These are phyloP conservation scores for Gossypium thurberi DNA, from an alignment of 345 rosid species.

Conservation along the genomic window DNA sequence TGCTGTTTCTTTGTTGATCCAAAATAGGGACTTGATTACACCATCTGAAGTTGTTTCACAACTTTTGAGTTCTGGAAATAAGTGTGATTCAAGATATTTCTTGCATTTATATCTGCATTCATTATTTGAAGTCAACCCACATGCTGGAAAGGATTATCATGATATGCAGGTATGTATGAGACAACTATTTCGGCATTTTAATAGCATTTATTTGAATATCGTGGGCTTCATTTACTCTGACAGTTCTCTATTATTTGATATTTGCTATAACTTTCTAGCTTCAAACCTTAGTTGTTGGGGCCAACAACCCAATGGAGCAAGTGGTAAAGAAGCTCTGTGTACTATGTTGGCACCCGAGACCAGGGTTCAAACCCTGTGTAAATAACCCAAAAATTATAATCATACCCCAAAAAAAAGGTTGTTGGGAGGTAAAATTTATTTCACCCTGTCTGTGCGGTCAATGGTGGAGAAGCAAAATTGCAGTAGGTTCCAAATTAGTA, in stretches of 20 bases:
- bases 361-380: too few relatives aligned
- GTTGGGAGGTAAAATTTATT: not conserved
- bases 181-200: constrained; percentile 2
- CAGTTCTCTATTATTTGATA: not conserved
- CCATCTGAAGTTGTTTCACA: constrained; percentile 84
- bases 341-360: too few relatives aligned
- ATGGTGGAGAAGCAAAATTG: not conserved
- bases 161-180: constrained; percentile 77
- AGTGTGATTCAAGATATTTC: constrained; percentile 80
- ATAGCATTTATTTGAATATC: not conserved
- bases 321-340: too few relatives aligned
- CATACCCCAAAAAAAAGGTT: not conserved
- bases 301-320: too few relatives aligned
- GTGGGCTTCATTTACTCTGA: not conserved
- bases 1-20: constrained; percentile 73
- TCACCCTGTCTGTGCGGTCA: not conserved
- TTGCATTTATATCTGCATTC: constrained; percentile 77
- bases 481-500: not conserved
- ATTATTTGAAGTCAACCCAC: constrained; percentile 71
- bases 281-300: not conserved
- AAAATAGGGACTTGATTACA: constrained; percentile 66
- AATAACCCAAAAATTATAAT: too few relatives aligned
- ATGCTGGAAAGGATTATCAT: constrained; percentile 82
- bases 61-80: constrained; percentile 47
- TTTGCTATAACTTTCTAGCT: not conserved